phyloP scores from a whole-genome alignment of 495 filamentous ascomycete species.

The Podospora appendiculata region DNA sequence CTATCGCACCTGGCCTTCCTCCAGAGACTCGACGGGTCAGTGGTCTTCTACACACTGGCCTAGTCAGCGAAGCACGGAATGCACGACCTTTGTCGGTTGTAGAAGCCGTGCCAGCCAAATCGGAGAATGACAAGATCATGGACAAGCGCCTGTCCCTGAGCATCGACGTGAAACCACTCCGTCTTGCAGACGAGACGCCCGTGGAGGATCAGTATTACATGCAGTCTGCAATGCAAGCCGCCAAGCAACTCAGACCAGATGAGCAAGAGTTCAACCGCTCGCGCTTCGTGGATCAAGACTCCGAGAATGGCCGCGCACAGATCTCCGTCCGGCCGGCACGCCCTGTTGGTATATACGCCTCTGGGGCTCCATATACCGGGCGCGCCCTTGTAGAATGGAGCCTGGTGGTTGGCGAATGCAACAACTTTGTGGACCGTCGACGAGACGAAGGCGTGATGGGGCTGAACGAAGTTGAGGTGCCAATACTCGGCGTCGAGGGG shows the following conservation, averaged over 20 bases:
- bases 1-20: constrained; percentile 28
- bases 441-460: constrained; percentile 76
- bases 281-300: constrained; percentile 7
- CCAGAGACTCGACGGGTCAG: constrained; percentile 37
- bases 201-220: constrained; percentile 2
- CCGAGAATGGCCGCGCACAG: constrained; percentile 2
- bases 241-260: too few species aligned
- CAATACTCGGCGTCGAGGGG: constrained; percentile 76
- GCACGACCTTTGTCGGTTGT: constrained; percentile 21
- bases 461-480: constrained; percentile 76
- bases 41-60: constrained; percentile 32
- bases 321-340: constrained; percentile 23
- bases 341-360: constrained; percentile 30
- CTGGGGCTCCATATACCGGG: constrained; percentile 63
- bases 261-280: constrained; percentile 7
- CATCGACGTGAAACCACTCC: constrained; percentile 7
- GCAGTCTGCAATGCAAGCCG: background rate
- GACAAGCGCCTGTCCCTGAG: constrained; percentile 14
- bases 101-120: constrained; percentile 3
- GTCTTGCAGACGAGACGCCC: constrained; percentile 2
- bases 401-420: constrained; percentile 75
- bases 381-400: constrained; percentile 90
- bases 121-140: constrained; percentile 1
- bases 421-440: constrained; percentile 84
- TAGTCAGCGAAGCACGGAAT: constrained; percentile 39